Conservation (phyloP, 208 protist genomes). For the Crithidia fasciculata region DNA sequence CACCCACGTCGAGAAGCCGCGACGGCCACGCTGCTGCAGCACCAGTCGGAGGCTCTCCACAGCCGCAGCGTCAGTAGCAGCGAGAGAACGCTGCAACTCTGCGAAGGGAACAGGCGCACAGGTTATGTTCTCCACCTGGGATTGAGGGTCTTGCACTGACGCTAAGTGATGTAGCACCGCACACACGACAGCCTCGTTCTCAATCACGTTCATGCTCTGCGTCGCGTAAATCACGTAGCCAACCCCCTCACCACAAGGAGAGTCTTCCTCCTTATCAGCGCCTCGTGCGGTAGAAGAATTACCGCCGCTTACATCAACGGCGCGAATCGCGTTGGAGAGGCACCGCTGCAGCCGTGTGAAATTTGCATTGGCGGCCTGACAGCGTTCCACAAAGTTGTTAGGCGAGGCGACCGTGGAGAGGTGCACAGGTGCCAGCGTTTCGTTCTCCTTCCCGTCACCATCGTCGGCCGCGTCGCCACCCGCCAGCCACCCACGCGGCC, state of each 20-base stretch:
- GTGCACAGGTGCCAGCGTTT: neutral
- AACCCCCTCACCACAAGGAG: constrained; percentile 5
- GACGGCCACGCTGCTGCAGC: constrained; percentile 17
- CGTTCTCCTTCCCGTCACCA: neutral
- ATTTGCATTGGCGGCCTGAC: constrained; percentile 37
- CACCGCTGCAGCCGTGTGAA: constrained; percentile 49
- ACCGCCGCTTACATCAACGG: neutral
- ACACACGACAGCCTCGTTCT: constrained; percentile 95
- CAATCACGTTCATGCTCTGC: constrained; percentile 93
- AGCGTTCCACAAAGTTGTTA: constrained; percentile 60
- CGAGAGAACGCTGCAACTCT: neutral
- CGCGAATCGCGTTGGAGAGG: constrained; percentile 39
- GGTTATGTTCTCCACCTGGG: constrained; percentile 2
- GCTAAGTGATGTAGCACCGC: constrained; percentile 52
- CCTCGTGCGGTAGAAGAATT: neutral
- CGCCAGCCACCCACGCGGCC: constrained; percentile 47
- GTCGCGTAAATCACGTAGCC: constrained; percentile 92
- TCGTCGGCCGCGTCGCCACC: constrained; percentile 18
- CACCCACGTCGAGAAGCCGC: constrained; percentile 57
- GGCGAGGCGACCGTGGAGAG: constrained; percentile 16
- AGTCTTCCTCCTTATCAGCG: too few species aligned
- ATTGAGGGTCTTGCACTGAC: too few species aligned
- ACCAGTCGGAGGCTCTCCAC: constrained; percentile 23
- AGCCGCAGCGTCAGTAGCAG: constrained; percentile 5
- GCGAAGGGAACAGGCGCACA: constrained; percentile 36